Conservation (phyloP, 345 rosid genomes). For the Carallia brachiata region DNA sequence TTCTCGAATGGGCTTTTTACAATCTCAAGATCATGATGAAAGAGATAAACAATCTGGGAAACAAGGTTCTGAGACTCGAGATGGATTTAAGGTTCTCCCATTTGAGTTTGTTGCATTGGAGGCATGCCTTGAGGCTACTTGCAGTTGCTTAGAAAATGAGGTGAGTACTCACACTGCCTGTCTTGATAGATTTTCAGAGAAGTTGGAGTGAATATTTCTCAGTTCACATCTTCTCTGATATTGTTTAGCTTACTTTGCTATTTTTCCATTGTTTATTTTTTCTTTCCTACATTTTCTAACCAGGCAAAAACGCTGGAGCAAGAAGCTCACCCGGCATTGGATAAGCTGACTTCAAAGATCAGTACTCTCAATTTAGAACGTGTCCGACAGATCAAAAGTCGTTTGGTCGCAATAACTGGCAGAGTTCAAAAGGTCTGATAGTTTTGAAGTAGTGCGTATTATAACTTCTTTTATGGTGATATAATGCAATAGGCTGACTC, state of each 20-base stretch:
- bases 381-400: conserved; percentile 68
- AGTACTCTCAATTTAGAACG: conserved; percentile 70
- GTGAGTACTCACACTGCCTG: conserved; percentile 22
- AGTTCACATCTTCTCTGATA: conserved; percentile 2
- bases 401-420: conserved; percentile 65
- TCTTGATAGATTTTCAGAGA: conserved; percentile 26
- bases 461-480: background rate
- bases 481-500: background rate
- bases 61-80: conserved; percentile 58
- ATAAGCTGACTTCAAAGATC: conserved; percentile 69
- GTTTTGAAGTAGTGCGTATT: background rate
- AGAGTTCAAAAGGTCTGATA: conserved; percentile 65
- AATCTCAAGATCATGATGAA: conserved; percentile 32
- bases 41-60: conserved; percentile 50
- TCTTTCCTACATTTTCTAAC: conserved; percentile 11
- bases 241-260: background rate
- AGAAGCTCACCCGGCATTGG: conserved; percentile 71
- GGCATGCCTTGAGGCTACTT: conserved; percentile 71
- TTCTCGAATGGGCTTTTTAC: conserved; percentile 29
- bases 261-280: background rate
- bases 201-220: conserved; percentile 31
- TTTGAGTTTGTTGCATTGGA: conserved; percentile 72
- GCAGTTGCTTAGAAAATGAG: conserved; percentile 65
- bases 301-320: conserved; percentile 61
- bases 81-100: conserved; percentile 55